Conservation (phyloP, 192 early-diverging fungal genomes). For the Chytriomyces confervae region DNA sequence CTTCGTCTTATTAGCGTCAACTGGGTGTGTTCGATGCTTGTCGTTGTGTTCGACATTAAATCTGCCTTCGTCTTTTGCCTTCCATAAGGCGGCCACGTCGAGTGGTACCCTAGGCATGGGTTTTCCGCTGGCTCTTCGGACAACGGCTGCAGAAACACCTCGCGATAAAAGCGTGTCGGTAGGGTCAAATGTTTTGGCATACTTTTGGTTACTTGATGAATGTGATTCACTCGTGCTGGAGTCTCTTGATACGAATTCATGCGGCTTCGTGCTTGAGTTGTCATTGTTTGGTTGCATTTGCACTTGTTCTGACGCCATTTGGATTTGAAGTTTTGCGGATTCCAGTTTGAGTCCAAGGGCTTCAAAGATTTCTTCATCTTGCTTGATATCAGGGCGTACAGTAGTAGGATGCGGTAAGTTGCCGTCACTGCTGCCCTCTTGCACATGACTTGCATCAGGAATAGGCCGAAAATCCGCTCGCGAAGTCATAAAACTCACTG, state of each 20-base stretch:
- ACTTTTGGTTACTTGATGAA: no score
- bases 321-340: slow-evolving; percentile 1
- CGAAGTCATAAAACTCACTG: slow-evolving; percentile 6
- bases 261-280: no score
- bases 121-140: slow-evolving; percentile 23
- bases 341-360: background rate
- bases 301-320: background rate
- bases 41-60: background rate
- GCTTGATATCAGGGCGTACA: no score
- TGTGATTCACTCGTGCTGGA: no score
- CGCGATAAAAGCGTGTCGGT: background rate
- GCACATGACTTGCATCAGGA: background rate
- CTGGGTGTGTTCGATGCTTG: no score
- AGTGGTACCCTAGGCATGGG: slow-evolving; percentile 10
- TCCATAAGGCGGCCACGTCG: slow-evolving; percentile 28
- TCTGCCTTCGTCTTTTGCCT: slow-evolving; percentile 25
- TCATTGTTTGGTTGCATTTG: no score
- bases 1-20: no score
- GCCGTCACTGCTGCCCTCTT: background rate
- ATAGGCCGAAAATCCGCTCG: slow-evolving; percentile 15
- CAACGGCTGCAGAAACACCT: slow-evolving; percentile 24
- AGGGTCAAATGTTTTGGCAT: background rate
- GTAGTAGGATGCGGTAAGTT: no score
- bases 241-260: no score
- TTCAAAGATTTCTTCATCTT: background rate